phyloP scores from a whole-genome alignment of 306 rosid species.

The Vicia sativa region DNA sequence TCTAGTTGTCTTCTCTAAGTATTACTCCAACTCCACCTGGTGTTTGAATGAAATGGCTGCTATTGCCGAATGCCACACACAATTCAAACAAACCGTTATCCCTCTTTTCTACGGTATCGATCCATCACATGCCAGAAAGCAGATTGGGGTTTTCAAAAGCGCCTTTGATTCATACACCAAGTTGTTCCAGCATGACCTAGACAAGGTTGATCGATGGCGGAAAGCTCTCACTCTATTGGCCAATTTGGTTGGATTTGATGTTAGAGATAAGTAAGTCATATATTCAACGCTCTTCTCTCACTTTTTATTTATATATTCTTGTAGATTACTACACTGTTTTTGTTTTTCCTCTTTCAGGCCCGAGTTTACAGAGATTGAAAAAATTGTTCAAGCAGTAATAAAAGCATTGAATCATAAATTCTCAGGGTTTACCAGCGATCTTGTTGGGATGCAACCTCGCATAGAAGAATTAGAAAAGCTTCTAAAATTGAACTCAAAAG shows the following conservation, averaged over 20 bases:
- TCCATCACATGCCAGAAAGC: background rate
- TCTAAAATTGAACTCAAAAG: background rate
- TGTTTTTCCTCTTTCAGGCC: constrained; percentile 11
- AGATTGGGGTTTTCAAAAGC: background rate
- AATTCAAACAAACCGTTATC: constrained; percentile 5
- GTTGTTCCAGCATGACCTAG: background rate
- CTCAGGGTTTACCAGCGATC: background rate
- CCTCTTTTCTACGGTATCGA: background rate
- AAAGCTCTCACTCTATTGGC: background rate
- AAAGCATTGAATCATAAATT: constrained; percentile 11
- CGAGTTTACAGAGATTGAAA: constrained; percentile 16
- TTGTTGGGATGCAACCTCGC: constrained; percentile 37
- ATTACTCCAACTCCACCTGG: background rate
- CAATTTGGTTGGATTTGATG: constrained; percentile 23
- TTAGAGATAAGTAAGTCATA: constrained; percentile 5
- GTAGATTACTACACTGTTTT: no score
- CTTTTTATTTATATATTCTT: no score
- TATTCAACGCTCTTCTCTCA: background rate
- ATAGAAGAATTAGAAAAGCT: constrained; percentile 8
- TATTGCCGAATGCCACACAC: background rate
- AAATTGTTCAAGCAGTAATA: constrained; percentile 16
- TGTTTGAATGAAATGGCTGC: constrained; percentile 19
- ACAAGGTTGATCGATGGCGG: background rate
- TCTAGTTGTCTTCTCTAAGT: background rate
- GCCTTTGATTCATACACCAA: background rate